phyloP scores from a whole-genome alignment of 2,329 filamentous ascomycete species.

The Ciborinia camelliae region DNA sequence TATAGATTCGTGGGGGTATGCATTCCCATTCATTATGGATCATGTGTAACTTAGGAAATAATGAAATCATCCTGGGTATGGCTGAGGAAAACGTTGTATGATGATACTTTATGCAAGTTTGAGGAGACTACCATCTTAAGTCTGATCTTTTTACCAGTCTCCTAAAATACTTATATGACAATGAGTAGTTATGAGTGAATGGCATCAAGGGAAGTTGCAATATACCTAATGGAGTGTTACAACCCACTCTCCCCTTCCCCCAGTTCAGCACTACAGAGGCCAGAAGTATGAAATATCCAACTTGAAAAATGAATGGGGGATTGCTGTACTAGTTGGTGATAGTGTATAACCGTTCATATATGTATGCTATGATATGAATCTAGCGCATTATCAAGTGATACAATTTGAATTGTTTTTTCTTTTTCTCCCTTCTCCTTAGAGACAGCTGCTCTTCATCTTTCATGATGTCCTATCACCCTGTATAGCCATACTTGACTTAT shows the following conservation, averaged over 20 bases:
- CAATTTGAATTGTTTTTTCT: not conserved
- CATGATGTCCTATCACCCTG: too few species aligned
- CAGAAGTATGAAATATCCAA: not conserved
- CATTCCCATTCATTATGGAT: not conserved
- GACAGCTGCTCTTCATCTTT: not conserved
- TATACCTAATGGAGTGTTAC: not conserved
- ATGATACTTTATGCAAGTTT: not conserved
- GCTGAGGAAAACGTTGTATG: not conserved
- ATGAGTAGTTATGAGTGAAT: not conserved
- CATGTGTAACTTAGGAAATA: slow-evolving; percentile 17
- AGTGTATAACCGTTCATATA: not conserved
- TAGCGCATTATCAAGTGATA: not conserved
- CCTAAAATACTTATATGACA: not conserved
- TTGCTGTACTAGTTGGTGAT: not conserved
- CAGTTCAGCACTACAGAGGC: not conserved
- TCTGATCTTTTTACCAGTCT: too few species aligned
- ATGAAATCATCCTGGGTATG: slow-evolving; percentile 4
- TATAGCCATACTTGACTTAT: not conserved
- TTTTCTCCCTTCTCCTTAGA: too few species aligned
- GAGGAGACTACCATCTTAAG: not conserved
- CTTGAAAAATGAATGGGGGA: not conserved
- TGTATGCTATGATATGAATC: not conserved
- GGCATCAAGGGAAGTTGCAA: not conserved
- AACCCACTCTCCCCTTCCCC: not conserved
- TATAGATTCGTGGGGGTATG: slow-evolving; percentile 7